These are phyloP conservation scores for Amylostereum areolatum DNA, from an alignment of 1,284 basidiomycete species.

Conservation along the genomic window DNA sequence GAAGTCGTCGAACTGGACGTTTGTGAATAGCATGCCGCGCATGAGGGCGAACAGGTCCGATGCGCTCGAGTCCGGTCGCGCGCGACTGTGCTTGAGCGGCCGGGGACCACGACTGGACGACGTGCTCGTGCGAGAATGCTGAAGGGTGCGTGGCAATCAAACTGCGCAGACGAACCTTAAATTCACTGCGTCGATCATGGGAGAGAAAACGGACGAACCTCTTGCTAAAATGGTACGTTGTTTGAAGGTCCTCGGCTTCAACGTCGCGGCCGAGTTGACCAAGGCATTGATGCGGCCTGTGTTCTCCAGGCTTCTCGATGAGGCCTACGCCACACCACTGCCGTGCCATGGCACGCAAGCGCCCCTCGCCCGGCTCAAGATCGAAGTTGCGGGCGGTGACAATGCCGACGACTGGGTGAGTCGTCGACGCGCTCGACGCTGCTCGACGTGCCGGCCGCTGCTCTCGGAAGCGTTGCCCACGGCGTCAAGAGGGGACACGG, in stretches of 20 bases:
- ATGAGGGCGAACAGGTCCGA: slow-evolving; percentile 86
- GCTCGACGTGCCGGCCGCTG: slow-evolving; percentile 33
- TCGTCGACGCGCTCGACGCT: slow-evolving; percentile 62
- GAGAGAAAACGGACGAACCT: slow-evolving; percentile 49
- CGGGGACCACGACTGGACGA: slow-evolving; percentile 80
- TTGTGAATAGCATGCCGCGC: slow-evolving; percentile 95
- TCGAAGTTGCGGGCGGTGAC: slow-evolving; percentile 85
- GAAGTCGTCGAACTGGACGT: slow-evolving; percentile 91
- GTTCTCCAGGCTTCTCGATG: slow-evolving; percentile 84
- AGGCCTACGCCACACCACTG: slow-evolving; percentile 93
- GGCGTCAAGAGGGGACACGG: slow-evolving; percentile 18
- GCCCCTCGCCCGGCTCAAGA: slow-evolving; percentile 86
- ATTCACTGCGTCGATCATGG: neutral
- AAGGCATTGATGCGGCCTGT: slow-evolving; percentile 92
- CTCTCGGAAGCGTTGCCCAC: slow-evolving; percentile 15
- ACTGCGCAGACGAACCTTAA: slow-evolving; percentile 30
- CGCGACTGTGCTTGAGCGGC: slow-evolving; percentile 66
- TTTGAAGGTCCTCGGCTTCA: slow-evolving; percentile 79
- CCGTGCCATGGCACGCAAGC: slow-evolving; percentile 85
- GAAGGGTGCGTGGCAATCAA: slow-evolving; percentile 90
- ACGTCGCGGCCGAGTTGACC: slow-evolving; percentile 81
- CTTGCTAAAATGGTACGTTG: slow-evolving; percentile 93
- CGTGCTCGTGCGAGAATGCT: slow-evolving; percentile 78
- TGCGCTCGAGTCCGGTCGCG: slow-evolving; percentile 70
- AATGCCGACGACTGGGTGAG: slow-evolving; percentile 72